Percentiles rank a stretch among this genome's conserved stretches.
Evolutionary conservation across 768 basidiomycete genomes (phyloP).

Genomic region (Rubroboletus pulcherrimus): DNA sequence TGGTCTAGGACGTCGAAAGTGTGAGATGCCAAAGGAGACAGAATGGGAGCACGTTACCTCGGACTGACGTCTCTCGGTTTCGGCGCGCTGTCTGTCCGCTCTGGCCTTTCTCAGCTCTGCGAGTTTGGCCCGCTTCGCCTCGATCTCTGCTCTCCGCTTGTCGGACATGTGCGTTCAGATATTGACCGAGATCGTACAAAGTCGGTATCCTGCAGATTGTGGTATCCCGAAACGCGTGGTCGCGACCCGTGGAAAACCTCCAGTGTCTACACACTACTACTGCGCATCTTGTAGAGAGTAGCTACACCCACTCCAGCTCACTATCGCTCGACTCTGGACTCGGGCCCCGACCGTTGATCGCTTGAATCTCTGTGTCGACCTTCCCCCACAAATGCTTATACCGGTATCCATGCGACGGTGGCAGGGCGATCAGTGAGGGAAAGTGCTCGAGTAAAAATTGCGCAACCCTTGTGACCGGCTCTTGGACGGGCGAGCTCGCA

Average conservation of each 20-base stretch:
- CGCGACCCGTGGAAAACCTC: conserved; percentile 18
- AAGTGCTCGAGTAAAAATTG: conserved; percentile 2
- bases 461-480: background rate
- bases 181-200: background rate
- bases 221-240: background rate
- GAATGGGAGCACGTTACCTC: conserved; percentile 18
- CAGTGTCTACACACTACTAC: background rate
- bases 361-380: background rate
- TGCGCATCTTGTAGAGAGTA: background rate
- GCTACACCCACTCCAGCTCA: background rate
- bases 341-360: background rate
- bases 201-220: background rate
- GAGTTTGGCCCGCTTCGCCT: conserved; percentile 85
- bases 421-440: background rate
- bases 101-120: conserved; percentile 79
- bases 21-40: background rate
- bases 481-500: conserved; percentile 1
- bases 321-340: background rate
- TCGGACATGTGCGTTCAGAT: conserved; percentile 45
- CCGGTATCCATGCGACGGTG: background rate
- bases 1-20: conserved; percentile 24
- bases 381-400: background rate
- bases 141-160: conserved; percentile 80
- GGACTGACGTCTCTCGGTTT: conserved; percentile 36
- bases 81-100: conserved; percentile 60